Conservation (phyloP, 441 rosid genomes). For the Arabidopsis lyrata region DNA sequence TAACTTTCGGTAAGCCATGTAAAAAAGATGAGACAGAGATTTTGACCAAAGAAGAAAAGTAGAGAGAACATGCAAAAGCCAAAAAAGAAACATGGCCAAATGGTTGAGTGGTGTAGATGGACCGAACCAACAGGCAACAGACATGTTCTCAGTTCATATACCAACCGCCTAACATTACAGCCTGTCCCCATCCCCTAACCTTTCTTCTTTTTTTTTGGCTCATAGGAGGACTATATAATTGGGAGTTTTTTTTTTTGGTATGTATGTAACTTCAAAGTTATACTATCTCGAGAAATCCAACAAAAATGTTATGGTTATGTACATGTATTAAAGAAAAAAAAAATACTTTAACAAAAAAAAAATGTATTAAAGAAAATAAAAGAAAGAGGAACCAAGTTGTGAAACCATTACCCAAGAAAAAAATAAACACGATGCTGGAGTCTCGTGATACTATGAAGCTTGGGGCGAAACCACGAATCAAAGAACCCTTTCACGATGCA, state of each 20-base stretch:
- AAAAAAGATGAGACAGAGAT: neutral
- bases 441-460: conserved; percentile 1
- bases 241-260: too few relatives aligned
- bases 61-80: conserved; percentile 41
- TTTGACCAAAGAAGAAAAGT: conserved; percentile 2
- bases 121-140: conserved; percentile 29
- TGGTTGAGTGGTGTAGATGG: conserved; percentile 28
- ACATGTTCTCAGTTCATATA: conserved; percentile 30
- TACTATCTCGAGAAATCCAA: neutral
- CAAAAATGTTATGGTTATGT: neutral
- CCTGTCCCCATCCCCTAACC: conserved; percentile 21
- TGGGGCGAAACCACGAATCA: conserved; percentile 30
- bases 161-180: conserved; percentile 30
- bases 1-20: conserved; percentile 27
- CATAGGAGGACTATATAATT: neutral
- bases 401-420: neutral
- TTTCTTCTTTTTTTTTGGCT: neutral
- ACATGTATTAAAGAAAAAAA: too few relatives aligned
- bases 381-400: conserved; percentile 16
- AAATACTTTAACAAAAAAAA: too few relatives aligned
- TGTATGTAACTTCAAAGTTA: neutral
- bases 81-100: neutral
- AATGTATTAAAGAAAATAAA: neutral
- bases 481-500: conserved; percentile 24
- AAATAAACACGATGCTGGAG: neutral